Base-by-base conservation (phyloP, 768 basidiomycete genomes). In the Boletus reticuloceps region DNA sequence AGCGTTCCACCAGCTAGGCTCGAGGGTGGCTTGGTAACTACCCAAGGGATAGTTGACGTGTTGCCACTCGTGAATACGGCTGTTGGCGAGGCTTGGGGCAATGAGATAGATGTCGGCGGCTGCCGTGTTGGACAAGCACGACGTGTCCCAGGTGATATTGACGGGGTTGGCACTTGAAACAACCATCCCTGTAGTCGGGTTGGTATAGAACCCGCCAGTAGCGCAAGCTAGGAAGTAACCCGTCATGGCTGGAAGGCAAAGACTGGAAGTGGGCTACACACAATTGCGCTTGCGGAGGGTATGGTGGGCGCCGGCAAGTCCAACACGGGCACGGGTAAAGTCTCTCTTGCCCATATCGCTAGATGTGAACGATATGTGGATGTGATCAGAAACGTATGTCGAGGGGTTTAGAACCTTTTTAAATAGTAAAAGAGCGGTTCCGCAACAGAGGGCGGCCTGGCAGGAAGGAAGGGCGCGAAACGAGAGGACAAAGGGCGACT, bases 1-100 rank as follows among this genome's bases (percentile, higher is more conserved):
- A 1, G 80, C 64, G 54, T 88, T 84, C 87, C 88, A 92, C 88
- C 89, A 91, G 19, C 77, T 74, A 2, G 89, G 83, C 53, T 80
- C 66, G 41, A 91, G 67, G 17, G 64, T 67, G 3, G 82, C 73
- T 41, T 75, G 66, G 66, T 83, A 84, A 37, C 68, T 71, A 25
- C 85, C 88, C 5, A 72, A 13, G 6, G 73, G 59, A 62, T 72
- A 82, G 46, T 75, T 70, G 50, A 91, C 78, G 32, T 69, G 69
- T 40, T 77, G 56, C 84, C 85, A 92, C 39, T 77, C 70, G 53
- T 89, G 82, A 44, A 89, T 71, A 45, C 74, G 77, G 5, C 80
- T 70, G 37, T 53, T 66, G 32, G 60, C 51, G 2, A 74, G 64
- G 31, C 69, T 64, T 0, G 85, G 82, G 1, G 82, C 82, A 60